These are phyloP conservation scores for Chaetomiaceae sp. DNA, from an alignment of 2,329 filamentous ascomycete species.

Conservation along the genomic window DNA sequence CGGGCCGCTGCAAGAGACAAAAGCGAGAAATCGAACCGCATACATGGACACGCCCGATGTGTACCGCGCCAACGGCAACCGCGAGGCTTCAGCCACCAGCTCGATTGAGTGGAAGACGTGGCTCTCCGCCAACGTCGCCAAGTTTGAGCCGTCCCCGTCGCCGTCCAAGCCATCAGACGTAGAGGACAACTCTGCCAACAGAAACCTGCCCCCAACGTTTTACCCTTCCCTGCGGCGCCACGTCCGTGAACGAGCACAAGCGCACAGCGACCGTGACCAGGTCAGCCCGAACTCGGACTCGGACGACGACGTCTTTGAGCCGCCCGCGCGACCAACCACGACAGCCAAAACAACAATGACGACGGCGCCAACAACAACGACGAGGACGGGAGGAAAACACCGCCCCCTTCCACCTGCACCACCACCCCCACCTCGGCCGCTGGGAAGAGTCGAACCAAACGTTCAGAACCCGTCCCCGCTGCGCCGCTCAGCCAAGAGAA, in stretches of 20 bases:
- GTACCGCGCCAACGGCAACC: slow-evolving; percentile 30
- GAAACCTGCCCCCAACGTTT: slow-evolving; percentile 16
- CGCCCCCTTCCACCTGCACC: too few relatives aligned
- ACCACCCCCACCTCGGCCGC: not conserved
- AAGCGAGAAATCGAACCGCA: not conserved
- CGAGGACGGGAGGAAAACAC: too few relatives aligned
- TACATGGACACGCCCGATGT: slow-evolving; percentile 23
- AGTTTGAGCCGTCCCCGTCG: slow-evolving; percentile 28
- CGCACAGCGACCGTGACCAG: slow-evolving; percentile 30
- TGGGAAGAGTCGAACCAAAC: not conserved
- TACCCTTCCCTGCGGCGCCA: slow-evolving; percentile 24
- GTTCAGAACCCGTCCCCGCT: not conserved
- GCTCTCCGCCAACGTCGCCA: slow-evolving; percentile 36
- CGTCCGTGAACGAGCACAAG: slow-evolving; percentile 36
- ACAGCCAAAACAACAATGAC: slow-evolving; percentile 7
- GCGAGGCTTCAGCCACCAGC: slow-evolving; percentile 39
- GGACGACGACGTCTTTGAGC: slow-evolving; percentile 1
- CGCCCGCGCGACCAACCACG: not conserved
- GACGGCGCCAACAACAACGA: slow-evolving; percentile 18
- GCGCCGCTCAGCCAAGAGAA: not conserved
- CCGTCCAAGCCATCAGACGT: slow-evolving; percentile 26
- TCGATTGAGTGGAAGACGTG: slow-evolving; percentile 43
- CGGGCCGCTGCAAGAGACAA: not conserved
- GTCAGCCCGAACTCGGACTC: not conserved
- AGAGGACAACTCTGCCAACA: slow-evolving; percentile 24